Evolutionary conservation across 2,329 filamentous ascomycete species (phyloP), one percentile per base, ranked within the genome.

Genomic region (Zymoseptoria tritici): DNA sequence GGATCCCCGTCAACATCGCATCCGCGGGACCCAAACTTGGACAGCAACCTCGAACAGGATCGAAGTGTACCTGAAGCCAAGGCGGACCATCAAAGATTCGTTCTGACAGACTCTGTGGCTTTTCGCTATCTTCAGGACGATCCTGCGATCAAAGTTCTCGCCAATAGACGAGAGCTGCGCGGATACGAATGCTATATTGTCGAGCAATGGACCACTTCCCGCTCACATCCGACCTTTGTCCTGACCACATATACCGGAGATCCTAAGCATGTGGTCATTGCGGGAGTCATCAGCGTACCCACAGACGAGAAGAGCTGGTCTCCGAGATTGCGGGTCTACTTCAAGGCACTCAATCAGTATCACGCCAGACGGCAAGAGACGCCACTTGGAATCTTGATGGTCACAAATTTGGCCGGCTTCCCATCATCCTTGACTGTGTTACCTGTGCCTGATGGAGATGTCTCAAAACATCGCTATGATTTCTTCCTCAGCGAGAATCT

Each of bases 171-270:
- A 55, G 79, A 83, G 55, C 81, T 99, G 5, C 78, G 83, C 62
- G 93, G 93, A 65, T 97, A 97, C 75, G 92, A 97, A 74, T 81
- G 93, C 62, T 97, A 97, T 74, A 78, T 97, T 16, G 91, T 97
- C 65, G 94, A 97, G 74, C 94, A 99, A 80, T 99, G 94, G 94
- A 91, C 91, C 5, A 97, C 92, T 75, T 97, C 93, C 11, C 85
- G 94, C 56, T 83, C 86, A 59, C 91, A 95, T 63, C 93, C 93
- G 0, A 97, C 93, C 16, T 89, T 96, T 64, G 84, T 96, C 55
- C 95, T 97, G 65, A 89, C 89, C 50, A 96, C 92, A 2, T 97
- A 94, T 71, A 97, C 93, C 0, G 94, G 93, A 57, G 91, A 97
- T 68, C 81, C 85, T 36, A 85, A 85, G 36, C 89, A 96, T 73